Conservation (phyloP, 2,329 filamentous ascomycete species). For the Colletotrichum lindemuthianum region DNA sequence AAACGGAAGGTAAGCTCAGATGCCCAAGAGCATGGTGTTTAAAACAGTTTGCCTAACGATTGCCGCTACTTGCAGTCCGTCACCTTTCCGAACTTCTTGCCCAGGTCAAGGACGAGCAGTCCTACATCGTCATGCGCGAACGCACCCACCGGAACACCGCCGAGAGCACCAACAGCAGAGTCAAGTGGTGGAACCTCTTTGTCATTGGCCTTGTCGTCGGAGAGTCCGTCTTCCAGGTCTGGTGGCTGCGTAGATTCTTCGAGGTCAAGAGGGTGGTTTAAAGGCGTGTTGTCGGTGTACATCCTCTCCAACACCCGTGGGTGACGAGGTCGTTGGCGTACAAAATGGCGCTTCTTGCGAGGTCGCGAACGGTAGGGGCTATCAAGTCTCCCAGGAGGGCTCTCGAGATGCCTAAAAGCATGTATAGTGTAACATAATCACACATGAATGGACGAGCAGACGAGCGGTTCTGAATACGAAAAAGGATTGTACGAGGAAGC, state of each 20-base stretch:
- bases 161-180: conserved; percentile 95
- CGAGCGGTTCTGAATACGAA: conserved; percentile 10
- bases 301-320: conserved; percentile 19
- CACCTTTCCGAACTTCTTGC: conserved; percentile 84
- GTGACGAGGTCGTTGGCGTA: conserved; percentile 20
- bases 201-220: conserved; percentile 89
- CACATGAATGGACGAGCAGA: conserved; percentile 24
- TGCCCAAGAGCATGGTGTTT: background rate
- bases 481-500: background rate
- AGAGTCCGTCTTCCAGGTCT: conserved; percentile 97
- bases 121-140: conserved; percentile 95
- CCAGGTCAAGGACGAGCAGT: conserved; percentile 97
- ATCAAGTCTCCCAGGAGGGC: background rate
- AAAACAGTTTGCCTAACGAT: conserved; percentile 4
- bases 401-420: conserved; percentile 3
- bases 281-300: conserved; percentile 33
- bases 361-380: background rate
- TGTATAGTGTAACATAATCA: conserved; percentile 30
- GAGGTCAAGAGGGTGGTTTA: conserved; percentile 80
- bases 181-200: conserved; percentile 99
- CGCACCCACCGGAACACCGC: conserved; percentile 97
- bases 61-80: conserved; percentile 67
- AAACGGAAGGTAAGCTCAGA: conserved; percentile 77
- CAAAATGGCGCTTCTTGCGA: conserved; percentile 5
- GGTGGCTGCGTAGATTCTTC: conserved; percentile 99